Evolutionary conservation across 208 protist genomes (phyloP), one percentile per base, ranked within the genome.

Genomic region (Trypanosoma cruzi): DNA sequence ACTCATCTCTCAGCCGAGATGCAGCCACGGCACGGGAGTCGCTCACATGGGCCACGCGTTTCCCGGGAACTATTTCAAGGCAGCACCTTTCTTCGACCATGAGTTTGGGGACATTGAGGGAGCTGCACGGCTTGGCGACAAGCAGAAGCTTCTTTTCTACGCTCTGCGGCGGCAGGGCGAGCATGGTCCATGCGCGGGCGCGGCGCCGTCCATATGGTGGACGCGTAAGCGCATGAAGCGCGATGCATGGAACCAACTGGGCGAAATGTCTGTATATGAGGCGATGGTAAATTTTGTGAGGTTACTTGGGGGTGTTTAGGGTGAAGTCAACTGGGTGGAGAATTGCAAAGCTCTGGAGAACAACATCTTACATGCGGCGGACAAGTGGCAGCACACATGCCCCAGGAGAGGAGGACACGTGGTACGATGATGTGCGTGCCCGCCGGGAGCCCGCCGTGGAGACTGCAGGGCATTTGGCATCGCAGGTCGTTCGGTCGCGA

Each of bases 271-370:
- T 20, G 73, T 54, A 29, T 92, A 88, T 68, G 90, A 95, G 67
- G 86, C 86, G 22, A 95, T 95, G 90, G 90, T 95, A n/a, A 76
- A 83, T 67, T 95, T 90, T 78, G 90, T 95, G 55, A 75, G 74
- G 31, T 70, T 81, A 16, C 69, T 91, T 44, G 75, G 79, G 24
- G 49, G 70, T 57, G 32, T 24, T 49, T 28, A 73, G 4, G 73
- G 73, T 18, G 65, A 65, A 28, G 66, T 68, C 18, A 67, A 73
- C 59, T 78, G 64, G 65, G 10, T 60, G 11, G 44, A 64, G 37
- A 68, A 66, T 24, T 55, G 28, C 14, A 53, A 42, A 11, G 46
- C 28, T 6, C 40, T 68, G 8, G 29, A 50, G 6, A 28, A 55
- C 8, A 22, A 48, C 0, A 31, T n/a, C n/a, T n/a, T n/a, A 8